These are phyloP conservation scores for Pontederia paniculata DNA, from an alignment of 176 grass and related monocot species.

Conservation along the genomic window DNA sequence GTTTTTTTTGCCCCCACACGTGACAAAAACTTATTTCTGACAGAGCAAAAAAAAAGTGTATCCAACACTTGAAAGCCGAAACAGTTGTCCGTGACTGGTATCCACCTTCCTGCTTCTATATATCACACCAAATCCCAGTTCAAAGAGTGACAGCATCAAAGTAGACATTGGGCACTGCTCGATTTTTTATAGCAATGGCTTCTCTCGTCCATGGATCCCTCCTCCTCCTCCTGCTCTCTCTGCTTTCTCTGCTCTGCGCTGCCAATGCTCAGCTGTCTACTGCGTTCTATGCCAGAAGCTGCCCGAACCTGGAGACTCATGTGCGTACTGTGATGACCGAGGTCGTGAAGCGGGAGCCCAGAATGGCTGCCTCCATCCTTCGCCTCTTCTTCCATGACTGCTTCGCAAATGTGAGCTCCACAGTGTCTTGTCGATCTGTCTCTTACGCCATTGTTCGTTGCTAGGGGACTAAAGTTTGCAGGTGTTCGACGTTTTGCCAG, in stretches of 20 bases:
- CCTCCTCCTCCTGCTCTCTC: constrained; percentile 19
- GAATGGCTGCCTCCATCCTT: constrained; percentile 42
- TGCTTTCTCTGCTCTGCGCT: background rate
- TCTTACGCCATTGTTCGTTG: background rate
- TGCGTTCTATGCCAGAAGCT: constrained; percentile 39
- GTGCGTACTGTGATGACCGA: constrained; percentile 43
- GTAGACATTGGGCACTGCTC: too few species aligned
- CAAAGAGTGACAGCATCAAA: too few species aligned
- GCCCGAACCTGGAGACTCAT: constrained; percentile 34
- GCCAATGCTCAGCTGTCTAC: constrained; percentile 43
- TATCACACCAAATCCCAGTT: too few species aligned
- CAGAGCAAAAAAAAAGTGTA: too few species aligned
- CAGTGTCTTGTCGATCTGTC: background rate
- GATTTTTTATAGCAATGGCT: background rate
- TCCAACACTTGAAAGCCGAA: too few species aligned
- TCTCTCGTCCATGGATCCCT: background rate
- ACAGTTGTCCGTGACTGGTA: too few species aligned
- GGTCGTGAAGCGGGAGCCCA: constrained; percentile 29
- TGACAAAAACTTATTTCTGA: too few species aligned
- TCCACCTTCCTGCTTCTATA: too few species aligned
- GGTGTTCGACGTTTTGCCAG: constrained; percentile 9
- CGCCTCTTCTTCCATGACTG: constrained; percentile 19
- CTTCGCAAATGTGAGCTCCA: constrained; percentile 6
- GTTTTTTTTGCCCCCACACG: too few species aligned
- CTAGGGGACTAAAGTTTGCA: background rate